Percentiles rank a stretch among this genome's conserved stretches.
These are phyloP conservation scores for Lecanosticta acicola DNA, from an alignment of 2,329 filamentous ascomycete species.

Conservation along the genomic window DNA sequence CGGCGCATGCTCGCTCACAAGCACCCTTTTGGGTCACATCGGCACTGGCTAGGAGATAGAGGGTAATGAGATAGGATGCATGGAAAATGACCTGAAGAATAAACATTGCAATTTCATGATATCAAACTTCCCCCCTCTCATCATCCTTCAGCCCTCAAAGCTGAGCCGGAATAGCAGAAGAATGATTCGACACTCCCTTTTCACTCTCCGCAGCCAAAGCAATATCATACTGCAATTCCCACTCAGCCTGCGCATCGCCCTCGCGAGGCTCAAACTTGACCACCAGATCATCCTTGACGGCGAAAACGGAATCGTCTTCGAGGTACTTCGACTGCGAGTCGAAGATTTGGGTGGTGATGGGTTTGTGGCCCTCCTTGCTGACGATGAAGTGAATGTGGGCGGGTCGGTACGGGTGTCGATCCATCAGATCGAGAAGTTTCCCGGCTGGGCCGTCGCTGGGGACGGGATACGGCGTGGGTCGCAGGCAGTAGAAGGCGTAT, in stretches of 20 bases:
- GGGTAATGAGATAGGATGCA: too few species aligned
- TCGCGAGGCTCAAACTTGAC: slow-evolving; percentile 53
- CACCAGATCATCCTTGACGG: slow-evolving; percentile 45
- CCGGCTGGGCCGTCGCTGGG: slow-evolving; percentile 34
- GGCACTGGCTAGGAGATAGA: too few species aligned
- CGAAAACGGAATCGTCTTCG: slow-evolving; percentile 14
- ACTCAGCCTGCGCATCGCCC: slow-evolving; percentile 38
- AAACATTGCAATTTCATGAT: too few species aligned
- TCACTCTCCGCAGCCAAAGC: slow-evolving; percentile 8
- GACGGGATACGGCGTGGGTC: slow-evolving; percentile 24
- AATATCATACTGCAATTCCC: slow-evolving; percentile 17
- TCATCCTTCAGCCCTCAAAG: slow-evolving; percentile 1
- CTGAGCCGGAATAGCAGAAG: not conserved
- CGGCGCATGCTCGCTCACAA: too few species aligned
- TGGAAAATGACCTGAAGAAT: too few species aligned
- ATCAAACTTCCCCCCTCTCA: too few species aligned
- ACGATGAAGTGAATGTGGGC: slow-evolving; percentile 53
- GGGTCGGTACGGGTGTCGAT: slow-evolving; percentile 57
- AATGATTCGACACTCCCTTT: slow-evolving; percentile 1
- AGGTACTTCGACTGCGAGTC: slow-evolving; percentile 39
- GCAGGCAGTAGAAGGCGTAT: slow-evolving; percentile 19
- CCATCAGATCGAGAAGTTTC: slow-evolving; percentile 52
- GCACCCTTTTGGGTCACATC: too few species aligned
- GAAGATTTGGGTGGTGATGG: slow-evolving; percentile 73
- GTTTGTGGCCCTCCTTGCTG: slow-evolving; percentile 53